Evolutionary conservation across 192 early-diverging fungal species (phyloP), one percentile per base, ranked within the genome.

Genomic region (Martensiomyces pterosporus): DNA sequence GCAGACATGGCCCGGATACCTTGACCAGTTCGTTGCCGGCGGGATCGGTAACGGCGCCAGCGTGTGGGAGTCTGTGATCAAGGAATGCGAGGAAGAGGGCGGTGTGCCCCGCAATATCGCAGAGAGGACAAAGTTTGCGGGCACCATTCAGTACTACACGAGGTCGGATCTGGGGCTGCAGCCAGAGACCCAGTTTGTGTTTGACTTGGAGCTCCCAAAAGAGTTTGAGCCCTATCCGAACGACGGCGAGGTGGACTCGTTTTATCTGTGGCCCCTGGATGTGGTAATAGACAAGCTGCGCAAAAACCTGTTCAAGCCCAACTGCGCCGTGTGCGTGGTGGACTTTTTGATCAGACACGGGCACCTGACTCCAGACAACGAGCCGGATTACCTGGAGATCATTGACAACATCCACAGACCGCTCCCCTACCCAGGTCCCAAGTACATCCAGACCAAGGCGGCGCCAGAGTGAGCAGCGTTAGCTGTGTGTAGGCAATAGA

Each of bases 11-110:
- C 91, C 96, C 1, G 89, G 89, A 0, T 77, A 83, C 58, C 53
- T 90, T 23, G 87, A 89, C 57, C 87, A 91, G 43, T 75, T 79
- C 34, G 81, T 83, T 3, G 89, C 86, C 2, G 89, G 89, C 25
- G 94, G 93, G 4, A 84, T 97, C 42, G 79, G 79, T 16, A 53
- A 65, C 24, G 70, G 70, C 3, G 17, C 47, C 16, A 47, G 58
- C 12, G 77, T 84, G 0, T 43, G 64, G 19, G 84, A 83, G 15
- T 84, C 84, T 5, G 76, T 91, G 16, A 48, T 91, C 24, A 92
- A 92, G 64, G 96, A 99, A 54, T 91, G 86, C 55, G 74, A 77
- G 34, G 96, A 99, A 66, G 96, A 99, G 55, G 94, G 86, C 6
- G 80, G 80, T 10, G 75, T 98, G 38, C 73, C 81, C 0, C 24